Evolutionary conservation across 768 basidiomycete genomes (phyloP), one percentile per base, ranked within the genome.

Genomic region (Boletus tomentosulus): DNA sequence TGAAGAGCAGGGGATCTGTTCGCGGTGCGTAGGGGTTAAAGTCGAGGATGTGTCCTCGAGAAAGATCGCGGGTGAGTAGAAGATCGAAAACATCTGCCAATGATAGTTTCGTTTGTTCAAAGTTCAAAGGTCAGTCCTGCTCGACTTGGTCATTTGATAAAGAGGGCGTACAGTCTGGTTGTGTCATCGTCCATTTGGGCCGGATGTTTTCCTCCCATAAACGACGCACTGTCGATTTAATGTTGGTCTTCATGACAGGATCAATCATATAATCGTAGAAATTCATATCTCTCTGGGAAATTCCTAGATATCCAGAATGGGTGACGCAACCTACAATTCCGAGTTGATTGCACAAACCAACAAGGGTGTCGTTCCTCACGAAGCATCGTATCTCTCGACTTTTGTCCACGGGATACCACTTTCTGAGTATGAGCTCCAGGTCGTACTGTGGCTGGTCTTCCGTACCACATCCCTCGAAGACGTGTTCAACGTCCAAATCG

Each of bases 1-100:
- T 80, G 72, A 96, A 98, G 16, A 97, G 75, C 0, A 96, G 79
- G 0, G 92, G 68, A 62, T 98, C 94, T n/a, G 96, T 97, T 35
- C 82, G 84, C 4, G 84, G 81, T 11, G 86, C 81, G 63, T 87
- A 97, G 0, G 93, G 92, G 59, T 93, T 93, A 71, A 98, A 92
- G 67, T 98, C 96, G 63, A 98, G 67, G 60, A 98, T 76, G 69
- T 93, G 88, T 15, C 83, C 89, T 11, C 83, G 78, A 2, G 78
- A 69, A 34, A 92, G 76, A 66, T 93, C 85, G 28, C 92, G 85
- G 3, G 92, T 92, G 34, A 98, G 79, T 55, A 95, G 80, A 44
- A 97, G 71, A 66, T 98, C 95, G 62, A 98, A 86, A 9, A 80
- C 74, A 65, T 97, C 95, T 56, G 16, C 4, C 16, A 25, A n/a